Conservation (phyloP, 2,329 filamentous ascomycete genomes). For the Domatiomyces globalis region DNA sequence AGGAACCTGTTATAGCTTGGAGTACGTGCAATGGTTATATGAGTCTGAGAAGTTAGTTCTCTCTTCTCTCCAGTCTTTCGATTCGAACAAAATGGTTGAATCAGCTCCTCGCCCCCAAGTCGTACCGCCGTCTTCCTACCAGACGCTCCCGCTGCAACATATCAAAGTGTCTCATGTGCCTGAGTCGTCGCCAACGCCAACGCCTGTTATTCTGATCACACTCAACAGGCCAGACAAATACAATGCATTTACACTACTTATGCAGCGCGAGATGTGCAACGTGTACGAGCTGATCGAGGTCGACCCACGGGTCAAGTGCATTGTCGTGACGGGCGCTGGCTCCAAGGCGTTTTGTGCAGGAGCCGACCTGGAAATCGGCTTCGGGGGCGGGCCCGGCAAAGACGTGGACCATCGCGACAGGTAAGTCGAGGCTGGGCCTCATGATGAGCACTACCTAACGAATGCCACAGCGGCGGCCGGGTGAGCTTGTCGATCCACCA, state of each 20-base stretch:
- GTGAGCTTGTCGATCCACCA: conserved; percentile 42
- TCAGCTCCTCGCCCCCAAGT: not conserved
- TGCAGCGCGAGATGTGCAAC: conserved; percentile 46
- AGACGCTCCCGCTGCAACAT: conserved; percentile 20
- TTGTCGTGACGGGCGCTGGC: conserved; percentile 43
- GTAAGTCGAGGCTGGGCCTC: conserved; percentile 4
- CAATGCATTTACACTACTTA: conserved; percentile 55
- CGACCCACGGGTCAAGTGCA: conserved; percentile 41
- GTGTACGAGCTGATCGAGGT: conserved; percentile 39
- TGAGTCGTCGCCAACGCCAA: conserved; percentile 38
- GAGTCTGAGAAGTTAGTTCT: not conserved
- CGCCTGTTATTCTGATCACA: conserved; percentile 48
- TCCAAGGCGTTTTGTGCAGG: conserved; percentile 43
- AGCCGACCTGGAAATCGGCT: conserved; percentile 39
- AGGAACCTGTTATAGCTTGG: too few species aligned
- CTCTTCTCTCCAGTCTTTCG: not conserved
- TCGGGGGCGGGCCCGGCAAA: conserved; percentile 1
- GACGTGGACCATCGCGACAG: conserved; percentile 19
- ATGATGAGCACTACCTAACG: not conserved
- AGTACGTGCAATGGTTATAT: not conserved
- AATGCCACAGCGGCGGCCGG: conserved; percentile 34
- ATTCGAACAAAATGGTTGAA: not conserved
- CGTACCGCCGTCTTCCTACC: conserved; percentile 20
- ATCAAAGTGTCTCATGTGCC: conserved; percentile 28
- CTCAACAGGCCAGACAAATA: conserved; percentile 51